Evolutionary conservation across 345 rosid species (phyloP), one percentile per base, ranked within the genome.

Genomic region (Brassica cretica): DNA sequence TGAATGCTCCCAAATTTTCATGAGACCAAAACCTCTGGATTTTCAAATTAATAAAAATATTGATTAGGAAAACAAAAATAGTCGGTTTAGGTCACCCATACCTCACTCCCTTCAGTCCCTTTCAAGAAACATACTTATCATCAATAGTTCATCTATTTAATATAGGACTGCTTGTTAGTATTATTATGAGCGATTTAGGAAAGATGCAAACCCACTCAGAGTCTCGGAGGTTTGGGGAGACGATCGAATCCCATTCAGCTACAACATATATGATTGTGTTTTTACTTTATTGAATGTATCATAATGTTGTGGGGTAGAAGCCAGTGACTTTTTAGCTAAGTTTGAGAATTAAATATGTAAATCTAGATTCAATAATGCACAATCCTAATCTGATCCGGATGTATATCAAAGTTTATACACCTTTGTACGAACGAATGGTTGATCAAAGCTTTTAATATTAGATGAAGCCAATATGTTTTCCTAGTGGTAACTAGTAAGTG

Each of bases 11-110:
- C 70, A 68, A 30, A 8, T n/a, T 66, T 63, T 14, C 49, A 46
- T 14, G 33, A 61, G 68, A 60, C 55, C 30, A 27, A 29, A 14
- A 61, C 35, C 33, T 59, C 18, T 66, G 29, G 73, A 30, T 59
- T 73, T 16, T 15, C 32, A 29, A 29, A 73, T 10, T 15, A 21
- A 5, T 15, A 21, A 5, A 33, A n/a, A 33, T 6, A 30, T 18
- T 51, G 60, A 30, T 18, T 41, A 27, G 33, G 7, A 55, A 6
- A 33, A 4, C 2, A 44, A 62, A 25, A 30, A 27, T 2, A 11
- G 49, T 7, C 15, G 10, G 33, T 63, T 29, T 53, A 33, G 78
- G 71, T 19, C 71, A 64, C 56, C 41, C 32, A 72, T 25, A 75
- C 58, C 19, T 53, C 63, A 49, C 51, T 73, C 69, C 35, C 55